Evolutionary conservation across 306 rosid species (phyloP), one percentile per base, ranked within the genome.

Genomic region (Crataegus laevigata): DNA sequence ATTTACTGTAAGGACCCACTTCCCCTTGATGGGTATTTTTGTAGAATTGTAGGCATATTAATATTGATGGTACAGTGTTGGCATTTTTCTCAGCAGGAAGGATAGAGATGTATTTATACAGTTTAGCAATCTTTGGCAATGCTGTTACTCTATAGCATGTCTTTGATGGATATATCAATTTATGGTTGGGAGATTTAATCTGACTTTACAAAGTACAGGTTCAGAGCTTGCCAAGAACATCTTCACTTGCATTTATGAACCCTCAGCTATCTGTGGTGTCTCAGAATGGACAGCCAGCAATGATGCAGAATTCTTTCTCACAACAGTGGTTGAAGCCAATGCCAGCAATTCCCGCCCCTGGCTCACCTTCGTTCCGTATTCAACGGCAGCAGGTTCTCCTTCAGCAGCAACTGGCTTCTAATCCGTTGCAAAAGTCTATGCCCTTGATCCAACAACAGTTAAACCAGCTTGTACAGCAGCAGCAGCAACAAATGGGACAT

Each of bases 281-380:
- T 72, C 97, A 92, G 89, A 92, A 90, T 81, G 99, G 97, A 84
- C 98, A 92, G 85, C 86, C 83, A 78, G 88, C 77, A 15, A 78
- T 90, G 88, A 72, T 94, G 47, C 89, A 78, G 81, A 90, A 84
- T 82, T 78, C 98, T 43, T 79, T 96, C 74, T 50, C 97, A 47
- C 97, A 84, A 73, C 98, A 92, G 79, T 90, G 98, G 98, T 71
- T 92, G 68, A 96, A 96, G 85, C 93, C 87, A 88, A 89, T 94
- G 50, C 91, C 97, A 61, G 50, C 89, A 72, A 86, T 90, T 76
- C 80, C 98, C 66, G 84, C 89, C 36, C 80, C 99, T 74, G 90
- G 79, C 67, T 90, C 97, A 34, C 86, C 87, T 54, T 79, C 92
- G 2, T 76, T 71, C 77, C 96, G 87, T 76, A 87, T 89, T 74